Evolutionary conservation across 1,139 yeast species (phyloP).

Genomic region (Sugiyamaella novakii): DNA sequence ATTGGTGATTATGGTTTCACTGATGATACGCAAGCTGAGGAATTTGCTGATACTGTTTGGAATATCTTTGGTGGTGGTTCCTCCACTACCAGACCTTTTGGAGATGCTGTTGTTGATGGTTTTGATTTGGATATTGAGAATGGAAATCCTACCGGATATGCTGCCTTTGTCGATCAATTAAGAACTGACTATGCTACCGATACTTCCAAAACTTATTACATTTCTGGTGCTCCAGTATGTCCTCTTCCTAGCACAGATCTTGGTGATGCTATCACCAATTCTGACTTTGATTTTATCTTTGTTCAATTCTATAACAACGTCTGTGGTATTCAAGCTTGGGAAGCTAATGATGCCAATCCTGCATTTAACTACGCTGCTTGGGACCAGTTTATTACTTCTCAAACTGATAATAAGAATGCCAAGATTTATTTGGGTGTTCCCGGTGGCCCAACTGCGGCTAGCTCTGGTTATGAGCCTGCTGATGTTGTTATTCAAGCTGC

Average conservation of each 20-base stretch:
- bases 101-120: slow-evolving; percentile 63
- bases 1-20: slow-evolving; percentile 62
- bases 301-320: slow-evolving; percentile 93
- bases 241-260: slow-evolving; percentile 84
- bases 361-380: slow-evolving; percentile 84
- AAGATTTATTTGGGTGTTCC: slow-evolving; percentile 72
- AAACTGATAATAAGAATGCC: slow-evolving; percentile 61
- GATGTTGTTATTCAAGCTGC: slow-evolving; percentile 29
- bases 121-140: slow-evolving; percentile 73
- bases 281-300: slow-evolving; percentile 78
- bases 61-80: slow-evolving; percentile 86
- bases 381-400: slow-evolving; percentile 61
- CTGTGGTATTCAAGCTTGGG: slow-evolving; percentile 48
- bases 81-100: slow-evolving; percentile 78
- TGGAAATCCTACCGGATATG: slow-evolving; percentile 52
- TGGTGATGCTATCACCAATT: slow-evolving; percentile 62
- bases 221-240: slow-evolving; percentile 96
- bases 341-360: slow-evolving; percentile 41
- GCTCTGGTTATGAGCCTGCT: slow-evolving; percentile 57
- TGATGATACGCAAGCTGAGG: slow-evolving; percentile 60
- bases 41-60: slow-evolving; percentile 79
- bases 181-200: slow-evolving; percentile 54
- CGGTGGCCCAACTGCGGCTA: slow-evolving; percentile 68
- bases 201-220: slow-evolving; percentile 56
- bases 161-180: slow-evolving; percentile 54